Percentiles rank a stretch among this genome's conserved stretches.
These are phyloP conservation scores for Trichoderma sp. DNA, from an alignment of 2,329 filamentous ascomycete species.

Conservation along the genomic window DNA sequence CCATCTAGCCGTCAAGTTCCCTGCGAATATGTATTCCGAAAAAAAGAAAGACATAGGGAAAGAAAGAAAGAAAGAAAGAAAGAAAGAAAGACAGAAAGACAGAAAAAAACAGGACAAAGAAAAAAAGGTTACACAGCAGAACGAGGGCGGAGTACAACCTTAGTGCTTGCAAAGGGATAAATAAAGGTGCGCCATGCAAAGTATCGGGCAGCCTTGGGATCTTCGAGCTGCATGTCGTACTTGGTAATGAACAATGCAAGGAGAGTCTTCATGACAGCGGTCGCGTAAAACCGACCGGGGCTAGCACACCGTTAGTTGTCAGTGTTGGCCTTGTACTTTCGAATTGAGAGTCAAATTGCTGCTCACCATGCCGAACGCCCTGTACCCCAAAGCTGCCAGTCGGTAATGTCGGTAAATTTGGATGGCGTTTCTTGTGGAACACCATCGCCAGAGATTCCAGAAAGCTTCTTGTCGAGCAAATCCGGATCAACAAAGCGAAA, in stretches of 20 bases:
- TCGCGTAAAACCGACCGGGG: constrained; percentile 3
- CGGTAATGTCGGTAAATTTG: background rate
- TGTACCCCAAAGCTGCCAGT: constrained; percentile 12
- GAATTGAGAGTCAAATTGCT: background rate
- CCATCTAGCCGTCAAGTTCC: background rate
- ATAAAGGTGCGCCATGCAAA: constrained; percentile 8
- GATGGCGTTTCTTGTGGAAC: background rate
- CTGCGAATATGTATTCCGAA: background rate
- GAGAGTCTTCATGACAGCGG: constrained; percentile 1
- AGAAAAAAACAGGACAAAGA: background rate
- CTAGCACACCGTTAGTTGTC: background rate
- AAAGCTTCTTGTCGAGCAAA: background rate
- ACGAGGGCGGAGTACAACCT: background rate
- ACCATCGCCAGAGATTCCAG: background rate
- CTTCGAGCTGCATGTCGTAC: constrained; percentile 1
- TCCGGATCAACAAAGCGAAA: background rate
- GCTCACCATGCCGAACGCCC: constrained; percentile 7
- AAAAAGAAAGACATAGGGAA: background rate
- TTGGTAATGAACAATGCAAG: background rate
- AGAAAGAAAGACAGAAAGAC: background rate
- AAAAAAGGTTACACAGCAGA: background rate
- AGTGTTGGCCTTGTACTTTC: background rate
- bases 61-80: background rate
- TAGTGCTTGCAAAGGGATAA: background rate
- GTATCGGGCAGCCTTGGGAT: background rate